phyloP scores from a whole-genome alignment of 208 protist genomes.

The Crithidia mellificae region DNA sequence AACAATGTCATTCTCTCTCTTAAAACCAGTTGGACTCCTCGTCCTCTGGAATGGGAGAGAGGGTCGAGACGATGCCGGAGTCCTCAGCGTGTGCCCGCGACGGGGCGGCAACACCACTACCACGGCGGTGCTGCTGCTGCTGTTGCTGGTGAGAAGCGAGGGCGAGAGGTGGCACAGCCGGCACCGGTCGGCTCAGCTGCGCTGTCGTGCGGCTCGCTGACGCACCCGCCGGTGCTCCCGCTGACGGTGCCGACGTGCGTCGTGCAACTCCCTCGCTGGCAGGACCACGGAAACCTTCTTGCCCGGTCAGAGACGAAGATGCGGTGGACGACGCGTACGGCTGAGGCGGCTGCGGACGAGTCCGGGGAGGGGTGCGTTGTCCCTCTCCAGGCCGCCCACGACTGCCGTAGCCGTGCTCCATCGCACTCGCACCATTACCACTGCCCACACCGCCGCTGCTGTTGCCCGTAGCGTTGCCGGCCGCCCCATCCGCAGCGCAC shows the following conservation, averaged over 20 bases:
- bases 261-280: not conserved
- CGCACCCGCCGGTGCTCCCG: not conserved
- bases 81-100: not conserved
- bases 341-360: not conserved
- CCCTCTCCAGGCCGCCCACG: slow-evolving; percentile 9
- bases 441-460: too few relatives aligned
- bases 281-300: not conserved
- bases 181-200: not conserved
- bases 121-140: not conserved
- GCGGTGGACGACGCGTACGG: too few relatives aligned
- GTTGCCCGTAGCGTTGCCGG: not conserved
- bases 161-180: not conserved
- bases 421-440: not conserved
- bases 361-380: not conserved
- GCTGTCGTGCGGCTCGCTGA: not conserved
- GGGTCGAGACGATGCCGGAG: slow-evolving; percentile 4
- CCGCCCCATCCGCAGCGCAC: not conserved
- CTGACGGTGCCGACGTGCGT: not conserved
- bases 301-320: not conserved
- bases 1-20: too few relatives aligned
- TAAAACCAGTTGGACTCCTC: slow-evolving; percentile 10
- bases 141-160: too few relatives aligned
- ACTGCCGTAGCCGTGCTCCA: not conserved
- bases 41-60: slow-evolving; percentile 13
- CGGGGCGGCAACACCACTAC: not conserved